Evolutionary conservation across 495 filamentous ascomycete genomes (phyloP), one percentile per base, ranked within the genome.

Genomic region (Podospora fimiseda): DNA sequence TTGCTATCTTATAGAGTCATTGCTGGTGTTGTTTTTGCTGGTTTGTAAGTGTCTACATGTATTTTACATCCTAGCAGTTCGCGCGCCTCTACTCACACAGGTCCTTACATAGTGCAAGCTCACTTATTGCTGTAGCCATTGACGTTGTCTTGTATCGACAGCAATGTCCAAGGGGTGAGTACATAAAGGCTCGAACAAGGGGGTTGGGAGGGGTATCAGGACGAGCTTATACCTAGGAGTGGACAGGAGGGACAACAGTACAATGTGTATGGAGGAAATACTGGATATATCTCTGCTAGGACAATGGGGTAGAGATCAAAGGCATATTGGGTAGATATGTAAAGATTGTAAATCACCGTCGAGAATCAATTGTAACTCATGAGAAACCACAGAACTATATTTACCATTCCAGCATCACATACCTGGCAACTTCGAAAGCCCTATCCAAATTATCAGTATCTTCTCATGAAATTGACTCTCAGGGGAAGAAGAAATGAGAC

Each of bases 401-500:
- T n/a, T n/a, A n/a, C n/a, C n/a, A n/a, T n/a, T n/a, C n/a, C n/a
- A n/a, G n/a, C n/a, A n/a, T n/a, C n/a, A n/a, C n/a, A n/a, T n/a
- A n/a, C n/a, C n/a, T n/a, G n/a, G n/a, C n/a, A n/a, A n/a, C n/a
- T n/a, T n/a, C n/a, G n/a, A n/a, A n/a, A n/a, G n/a, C n/a, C n/a
- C n/a, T n/a, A n/a, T n/a, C n/a, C n/a, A n/a, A n/a, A n/a, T n/a
- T n/a, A n/a, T n/a, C n/a, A n/a, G n/a, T n/a, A n/a, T n/a, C n/a
- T n/a, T n/a, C n/a, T n/a, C n/a, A n/a, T n/a, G n/a, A n/a, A n/a
- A n/a, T n/a, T n/a, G n/a, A n/a, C n/a, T n/a, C n/a, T n/a, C n/a
- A n/a, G n/a, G n/a, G n/a, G n/a, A 20, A 20, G 14, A 43, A 43
- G 24, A 21, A 50, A 37, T 33, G 27, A 5, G n/a, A 69, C 68